phyloP scores from a whole-genome alignment of 2,329 filamentous ascomycete species.

The Lojkania enalia region DNA sequence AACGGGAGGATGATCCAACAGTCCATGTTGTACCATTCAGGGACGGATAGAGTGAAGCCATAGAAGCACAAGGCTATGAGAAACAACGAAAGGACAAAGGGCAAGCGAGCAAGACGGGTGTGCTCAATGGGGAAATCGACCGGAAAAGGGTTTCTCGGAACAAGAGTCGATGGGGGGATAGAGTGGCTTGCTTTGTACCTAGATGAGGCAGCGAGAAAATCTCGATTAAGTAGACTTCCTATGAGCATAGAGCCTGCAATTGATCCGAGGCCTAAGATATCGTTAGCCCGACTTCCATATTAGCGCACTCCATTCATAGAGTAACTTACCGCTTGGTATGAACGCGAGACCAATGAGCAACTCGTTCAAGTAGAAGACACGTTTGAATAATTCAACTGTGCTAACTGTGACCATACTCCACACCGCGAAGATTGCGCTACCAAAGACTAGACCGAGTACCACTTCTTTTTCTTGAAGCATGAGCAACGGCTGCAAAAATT shows the following conservation, averaged over 20 bases:
- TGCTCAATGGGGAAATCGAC: conserved; percentile 49
- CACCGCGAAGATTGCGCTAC: conserved; percentile 51
- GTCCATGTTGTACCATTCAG: conserved; percentile 22
- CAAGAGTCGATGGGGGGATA: conserved; percentile 32
- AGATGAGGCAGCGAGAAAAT: conserved; percentile 41
- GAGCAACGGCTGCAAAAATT: conserved; percentile 45
- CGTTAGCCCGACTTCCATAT: background rate
- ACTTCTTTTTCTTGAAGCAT: conserved; percentile 54
- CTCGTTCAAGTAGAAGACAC: conserved; percentile 45
- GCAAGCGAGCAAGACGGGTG: conserved; percentile 44
- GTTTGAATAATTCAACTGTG: conserved; percentile 48
- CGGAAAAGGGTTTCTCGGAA: conserved; percentile 18
- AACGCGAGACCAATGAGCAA: conserved; percentile 48
- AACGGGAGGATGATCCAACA: conserved; percentile 19
- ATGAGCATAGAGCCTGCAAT: conserved; percentile 48
- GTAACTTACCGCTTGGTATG: conserved; percentile 41
- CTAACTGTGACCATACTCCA: conserved; percentile 56
- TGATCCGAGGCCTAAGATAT: conserved; percentile 40
- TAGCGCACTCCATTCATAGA: background rate
- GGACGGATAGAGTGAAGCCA: conserved; percentile 40
- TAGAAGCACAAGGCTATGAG: conserved; percentile 42
- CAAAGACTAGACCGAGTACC: conserved; percentile 49
- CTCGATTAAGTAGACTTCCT: conserved; percentile 49
- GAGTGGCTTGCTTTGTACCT: conserved; percentile 38
- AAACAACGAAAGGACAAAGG: conserved; percentile 46